Evolutionary conservation across 345 rosid species (phyloP).

Genomic region (Populus ilicifolia): DNA sequence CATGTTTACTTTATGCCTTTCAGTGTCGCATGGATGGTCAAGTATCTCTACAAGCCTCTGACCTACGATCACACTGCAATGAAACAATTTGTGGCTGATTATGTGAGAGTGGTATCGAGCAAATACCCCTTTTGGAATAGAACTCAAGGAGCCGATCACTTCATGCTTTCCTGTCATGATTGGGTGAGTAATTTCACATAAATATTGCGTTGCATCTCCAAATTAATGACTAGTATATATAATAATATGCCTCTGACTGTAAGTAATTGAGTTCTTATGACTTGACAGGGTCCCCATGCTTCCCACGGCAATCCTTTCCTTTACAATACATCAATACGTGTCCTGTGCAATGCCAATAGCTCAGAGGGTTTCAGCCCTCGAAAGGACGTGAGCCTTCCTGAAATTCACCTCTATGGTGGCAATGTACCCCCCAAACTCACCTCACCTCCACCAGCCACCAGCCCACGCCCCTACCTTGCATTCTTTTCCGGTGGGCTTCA

Average conservation of each 20-base stretch:
- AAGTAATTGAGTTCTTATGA: not conserved
- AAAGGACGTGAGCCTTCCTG: conserved; percentile 76
- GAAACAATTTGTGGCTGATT: conserved; percentile 59
- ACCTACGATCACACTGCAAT: conserved; percentile 40
- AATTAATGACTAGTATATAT: too few species aligned
- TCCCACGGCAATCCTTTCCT: conserved; percentile 46
- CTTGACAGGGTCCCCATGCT: conserved; percentile 66
- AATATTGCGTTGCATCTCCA: not conserved
- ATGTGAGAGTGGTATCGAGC: conserved; percentile 52
- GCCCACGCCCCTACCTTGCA: conserved; percentile 50
- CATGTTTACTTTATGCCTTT: conserved; percentile 82
- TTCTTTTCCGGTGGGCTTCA: conserved; percentile 92
- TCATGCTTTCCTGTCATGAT: conserved; percentile 90
- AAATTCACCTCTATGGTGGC: conserved; percentile 60
- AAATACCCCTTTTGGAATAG: conserved; percentile 77
- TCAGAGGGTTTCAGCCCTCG: conserved; percentile 83
- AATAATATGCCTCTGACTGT: not conserved
- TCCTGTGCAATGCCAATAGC: conserved; percentile 84
- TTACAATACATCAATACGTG: conserved; percentile 66
- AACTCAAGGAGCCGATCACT: conserved; percentile 73
- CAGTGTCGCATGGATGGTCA: conserved; percentile 75
- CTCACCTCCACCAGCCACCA: conserved; percentile 30
- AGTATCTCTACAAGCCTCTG: conserved; percentile 48
- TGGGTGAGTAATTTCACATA: conserved; percentile 46
- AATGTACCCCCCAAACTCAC: conserved; percentile 40